Evolutionary conservation across 2,329 filamentous ascomycete species (phyloP).

Genomic region (Leptosphaerulina australis): DNA sequence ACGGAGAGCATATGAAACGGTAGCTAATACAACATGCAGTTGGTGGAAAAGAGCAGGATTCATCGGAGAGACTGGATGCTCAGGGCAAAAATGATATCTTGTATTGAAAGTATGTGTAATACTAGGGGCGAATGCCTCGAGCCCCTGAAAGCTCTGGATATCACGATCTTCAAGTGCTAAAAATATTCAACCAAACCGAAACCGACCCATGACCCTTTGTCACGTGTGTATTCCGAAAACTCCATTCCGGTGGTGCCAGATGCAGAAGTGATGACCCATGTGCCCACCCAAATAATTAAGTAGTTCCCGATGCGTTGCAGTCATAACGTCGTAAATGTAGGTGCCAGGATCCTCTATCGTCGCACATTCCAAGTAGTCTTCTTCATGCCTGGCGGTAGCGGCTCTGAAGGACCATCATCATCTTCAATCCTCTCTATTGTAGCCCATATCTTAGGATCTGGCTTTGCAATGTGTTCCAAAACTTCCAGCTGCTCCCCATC

Average conservation of each 20-base stretch:
- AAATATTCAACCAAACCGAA: not conserved
- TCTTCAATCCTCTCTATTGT: slow-evolving; percentile 23
- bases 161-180: not conserved
- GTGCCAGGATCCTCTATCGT: slow-evolving; percentile 19
- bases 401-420: slow-evolving; percentile 5
- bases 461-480: slow-evolving; percentile 21
- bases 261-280: not conserved
- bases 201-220: not conserved
- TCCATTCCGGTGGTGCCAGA: not conserved
- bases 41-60: too few species aligned
- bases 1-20: too few species aligned
- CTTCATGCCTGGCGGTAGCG: slow-evolving; percentile 32
- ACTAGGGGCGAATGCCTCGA: too few species aligned
- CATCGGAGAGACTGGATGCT: too few species aligned
- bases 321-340: not conserved
- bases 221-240: too few species aligned
- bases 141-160: not conserved
- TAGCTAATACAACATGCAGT: too few species aligned
- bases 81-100: too few species aligned
- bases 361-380: slow-evolving; percentile 42
- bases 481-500: slow-evolving; percentile 33
- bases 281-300: not conserved
- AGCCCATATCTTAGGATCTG: slow-evolving; percentile 26
- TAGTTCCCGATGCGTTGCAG: not conserved
- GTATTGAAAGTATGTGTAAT: too few species aligned